A percentile compares a stretch with the other conserved stretches of the same genome.
These are phyloP conservation scores for Monosporascus ibericus DNA, from an alignment of 2,329 filamentous ascomycete genomes.

Conservation along the genomic window DNA sequence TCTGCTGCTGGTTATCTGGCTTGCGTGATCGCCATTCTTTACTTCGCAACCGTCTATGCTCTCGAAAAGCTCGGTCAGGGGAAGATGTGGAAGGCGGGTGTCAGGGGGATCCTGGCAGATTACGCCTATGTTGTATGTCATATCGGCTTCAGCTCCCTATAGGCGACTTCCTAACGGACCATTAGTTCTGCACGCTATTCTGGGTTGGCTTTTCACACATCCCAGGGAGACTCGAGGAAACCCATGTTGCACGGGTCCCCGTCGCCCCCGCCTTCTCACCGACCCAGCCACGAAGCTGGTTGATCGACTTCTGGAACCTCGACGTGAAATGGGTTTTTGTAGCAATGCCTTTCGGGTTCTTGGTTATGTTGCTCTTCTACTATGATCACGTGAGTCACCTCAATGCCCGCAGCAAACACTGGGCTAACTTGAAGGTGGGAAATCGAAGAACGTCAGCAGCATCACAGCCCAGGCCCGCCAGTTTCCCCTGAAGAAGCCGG, in stretches of 20 bases:
- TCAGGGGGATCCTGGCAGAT: constrained; percentile 42
- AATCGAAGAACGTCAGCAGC: constrained; percentile 40
- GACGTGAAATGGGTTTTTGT: constrained; percentile 46
- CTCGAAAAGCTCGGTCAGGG: constrained; percentile 43
- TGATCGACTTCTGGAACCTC: constrained; percentile 48
- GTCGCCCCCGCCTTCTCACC: constrained; percentile 40
- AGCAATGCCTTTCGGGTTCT: constrained; percentile 45
- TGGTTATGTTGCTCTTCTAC: constrained; percentile 49
- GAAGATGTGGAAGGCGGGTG: constrained; percentile 35
- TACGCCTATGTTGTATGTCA: constrained; percentile 42
- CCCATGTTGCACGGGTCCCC: constrained; percentile 35
- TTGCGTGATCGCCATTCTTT: constrained; percentile 22
- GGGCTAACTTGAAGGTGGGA: background rate
- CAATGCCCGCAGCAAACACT: background rate
- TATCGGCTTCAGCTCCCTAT: background rate
- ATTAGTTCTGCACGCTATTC: too few species aligned
- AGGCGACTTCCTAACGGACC: background rate
- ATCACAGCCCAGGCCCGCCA: constrained; percentile 50
- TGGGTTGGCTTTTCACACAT: constrained; percentile 20
- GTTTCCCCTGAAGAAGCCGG: constrained; percentile 50
- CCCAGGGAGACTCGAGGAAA: constrained; percentile 35
- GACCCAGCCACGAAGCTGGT: constrained; percentile 37
- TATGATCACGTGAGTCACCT: constrained; percentile 41
- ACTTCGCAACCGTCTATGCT: constrained; percentile 43
- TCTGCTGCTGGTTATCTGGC: constrained; percentile 40